These are phyloP conservation scores for Asclepias syriaca DNA, from an alignment of 257 asterid genomes.

Conservation along the genomic window DNA sequence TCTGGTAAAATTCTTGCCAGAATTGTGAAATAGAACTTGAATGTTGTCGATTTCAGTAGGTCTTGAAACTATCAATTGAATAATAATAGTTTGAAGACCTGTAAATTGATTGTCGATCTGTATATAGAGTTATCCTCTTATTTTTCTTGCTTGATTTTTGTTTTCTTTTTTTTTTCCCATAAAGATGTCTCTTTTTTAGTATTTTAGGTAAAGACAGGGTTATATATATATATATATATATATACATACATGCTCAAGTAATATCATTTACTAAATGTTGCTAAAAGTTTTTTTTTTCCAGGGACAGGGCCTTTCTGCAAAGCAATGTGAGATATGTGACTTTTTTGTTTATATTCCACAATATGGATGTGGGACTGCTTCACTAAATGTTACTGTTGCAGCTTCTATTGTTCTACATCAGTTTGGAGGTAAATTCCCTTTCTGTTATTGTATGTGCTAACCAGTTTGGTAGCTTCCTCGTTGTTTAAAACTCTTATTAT, in stretches of 20 bases:
- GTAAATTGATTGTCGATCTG: neutral
- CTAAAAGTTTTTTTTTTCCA: constrained; percentile 24
- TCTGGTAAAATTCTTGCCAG: neutral
- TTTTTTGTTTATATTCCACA: constrained; percentile 93
- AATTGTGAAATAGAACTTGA: neutral
- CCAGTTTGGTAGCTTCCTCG: too few relatives aligned
- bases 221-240: too few relatives aligned
- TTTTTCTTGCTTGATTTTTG: neutral
- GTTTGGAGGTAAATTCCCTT: constrained; percentile 58
- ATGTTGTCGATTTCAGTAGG: neutral
- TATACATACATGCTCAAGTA: neutral
- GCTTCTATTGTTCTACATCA: constrained; percentile 94
- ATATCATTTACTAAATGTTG: neutral
- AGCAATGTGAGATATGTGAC: constrained; percentile 90
- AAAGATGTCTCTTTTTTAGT: neutral
- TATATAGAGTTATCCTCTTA: neutral
- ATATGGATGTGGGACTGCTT: constrained; percentile 94
- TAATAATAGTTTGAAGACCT: too few relatives aligned
- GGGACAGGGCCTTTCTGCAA: constrained; percentile 97
- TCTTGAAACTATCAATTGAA: neutral
- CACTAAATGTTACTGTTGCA: constrained; percentile 88
- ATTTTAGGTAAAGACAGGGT: too few relatives aligned
- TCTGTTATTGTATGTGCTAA: neutral
- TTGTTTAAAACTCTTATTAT: too few relatives aligned
- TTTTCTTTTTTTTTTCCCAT: neutral